Evolutionary conservation across 2,329 filamentous ascomycete species (phyloP).

Genomic region (Aspergillus caelatus): DNA sequence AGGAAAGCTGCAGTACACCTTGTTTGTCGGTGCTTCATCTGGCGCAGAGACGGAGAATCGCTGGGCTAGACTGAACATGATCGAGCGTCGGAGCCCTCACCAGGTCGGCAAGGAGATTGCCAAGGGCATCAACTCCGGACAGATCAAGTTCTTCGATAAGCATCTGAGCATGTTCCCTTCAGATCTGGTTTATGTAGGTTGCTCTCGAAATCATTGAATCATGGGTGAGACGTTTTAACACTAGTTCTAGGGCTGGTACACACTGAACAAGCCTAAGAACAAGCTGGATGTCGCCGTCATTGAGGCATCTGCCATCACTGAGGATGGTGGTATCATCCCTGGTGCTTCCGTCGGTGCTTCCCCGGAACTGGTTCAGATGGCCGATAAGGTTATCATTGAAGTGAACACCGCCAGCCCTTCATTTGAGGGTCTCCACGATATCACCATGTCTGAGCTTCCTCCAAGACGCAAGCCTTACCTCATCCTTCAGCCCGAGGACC

Average conservation of each 20-base stretch:
- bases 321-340: constrained; percentile 85
- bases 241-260: constrained; percentile 70
- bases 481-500: constrained; percentile 81
- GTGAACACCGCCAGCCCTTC: constrained; percentile 85
- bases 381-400: constrained; percentile 90
- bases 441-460: constrained; percentile 83
- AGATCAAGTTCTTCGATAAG: constrained; percentile 93
- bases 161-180: constrained; percentile 90
- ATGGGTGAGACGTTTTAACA: neutral
- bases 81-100: constrained; percentile 79
- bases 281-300: constrained; percentile 82
- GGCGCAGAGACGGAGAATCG: constrained; percentile 89
- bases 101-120: constrained; percentile 89
- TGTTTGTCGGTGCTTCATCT: constrained; percentile 88
- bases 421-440: constrained; percentile 87
- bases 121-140: constrained; percentile 85
- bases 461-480: constrained; percentile 82
- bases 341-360: constrained; percentile 84
- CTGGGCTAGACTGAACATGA: constrained; percentile 90
- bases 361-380: constrained; percentile 85
- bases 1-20: constrained; percentile 79
- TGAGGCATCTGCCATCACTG: constrained; percentile 83
- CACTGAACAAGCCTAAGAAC: constrained; percentile 73
- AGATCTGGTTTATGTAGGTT: constrained; percentile 74
- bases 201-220: neutral